A percentile compares a stretch with the other conserved stretches of the same genome.
These are phyloP conservation scores for Evernia prunastri DNA, from an alignment of 495 filamentous ascomycete species.

Conservation along the genomic window DNA sequence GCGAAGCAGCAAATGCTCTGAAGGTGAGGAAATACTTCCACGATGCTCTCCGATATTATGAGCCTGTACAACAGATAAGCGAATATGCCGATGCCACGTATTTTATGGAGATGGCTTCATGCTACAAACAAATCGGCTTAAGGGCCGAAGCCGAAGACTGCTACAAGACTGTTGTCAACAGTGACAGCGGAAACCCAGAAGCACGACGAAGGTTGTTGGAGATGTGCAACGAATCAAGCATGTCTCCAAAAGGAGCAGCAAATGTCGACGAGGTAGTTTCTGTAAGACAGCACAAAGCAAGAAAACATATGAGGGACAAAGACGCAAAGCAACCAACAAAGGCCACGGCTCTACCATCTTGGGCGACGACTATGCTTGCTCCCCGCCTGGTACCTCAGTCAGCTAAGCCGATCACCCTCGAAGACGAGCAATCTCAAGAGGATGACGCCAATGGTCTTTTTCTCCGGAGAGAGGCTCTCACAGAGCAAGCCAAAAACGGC, in stretches of 20 bases:
- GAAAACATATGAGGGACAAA: constrained; percentile 9
- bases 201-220: constrained; percentile 69
- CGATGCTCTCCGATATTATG: constrained; percentile 69
- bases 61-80: constrained; percentile 53
- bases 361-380: constrained; percentile 14
- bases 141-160: constrained; percentile 64
- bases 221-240: constrained; percentile 65
- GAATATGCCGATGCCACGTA: constrained; percentile 54
- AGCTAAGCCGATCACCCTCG: constrained; percentile 16
- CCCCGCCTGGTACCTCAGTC: constrained; percentile 22
- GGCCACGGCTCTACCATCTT: constrained; percentile 3
- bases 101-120: constrained; percentile 66
- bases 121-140: constrained; percentile 56
- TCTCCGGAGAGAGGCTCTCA: constrained; percentile 46
- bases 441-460: constrained; percentile 55
- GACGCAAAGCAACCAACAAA: constrained; percentile 4
- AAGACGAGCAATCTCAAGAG: constrained; percentile 40
- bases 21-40: constrained; percentile 47
- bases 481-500: constrained; percentile 44
- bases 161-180: constrained; percentile 63
- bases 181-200: constrained; percentile 61
- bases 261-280: background rate
- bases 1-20: constrained; percentile 64
- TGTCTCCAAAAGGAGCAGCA: constrained; percentile 32
- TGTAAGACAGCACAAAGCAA: constrained; percentile 13